Base-by-base conservation (phyloP, 2,329 filamentous ascomycete species). In the Xylariaceae sp. region DNA sequence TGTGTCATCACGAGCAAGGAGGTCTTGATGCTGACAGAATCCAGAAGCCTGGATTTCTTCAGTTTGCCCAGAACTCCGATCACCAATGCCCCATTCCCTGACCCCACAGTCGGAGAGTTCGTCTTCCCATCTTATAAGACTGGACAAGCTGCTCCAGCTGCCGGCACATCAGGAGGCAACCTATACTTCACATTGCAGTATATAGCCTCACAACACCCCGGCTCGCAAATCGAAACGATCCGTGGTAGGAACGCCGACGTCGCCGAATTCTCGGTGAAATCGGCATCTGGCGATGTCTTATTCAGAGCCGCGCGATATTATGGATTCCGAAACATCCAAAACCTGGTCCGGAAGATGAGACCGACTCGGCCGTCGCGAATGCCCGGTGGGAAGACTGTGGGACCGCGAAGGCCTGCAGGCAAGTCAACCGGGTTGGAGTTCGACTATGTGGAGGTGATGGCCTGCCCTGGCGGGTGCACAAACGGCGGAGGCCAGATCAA, bases 391-490 rank as follows among this genome's bases (percentile, higher is more conserved):
- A 71, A 74, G 0, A 70, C 76, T 31, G 76, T 72, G 2, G 73
- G 69, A 37, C 74, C 67, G 30, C 73, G 74, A 41, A 74, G 69
- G 46, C 70, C 68, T 5, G 67, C 61, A 12, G 75, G 66, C 5
- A 75, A 74, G 51, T 54, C 67, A 13, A 59, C 62, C 13, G 62
- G 66, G 4, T 63, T 76, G 5, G 87, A 95, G 24, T 89, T 89
- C 60, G 76, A 84, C n/a, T 97, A 94, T 63, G 85, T 97, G 18
- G 92, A 98, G 65, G 92, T 98, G 42, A 98, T 98, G 92, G 92
- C 92, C 11, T 98, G 92, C 62, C 92, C 92, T 0, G 92, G 92
- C n/a, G 92, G 92, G 3, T 98, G 92, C 66, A 98, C 92, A 38
- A 98, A 98, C 54, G 92, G 92, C 2, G 92, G 92, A 26, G 92